Percentiles rank a stretch among this genome's conserved stretches.
Evolutionary conservation across 495 filamentous ascomycete species (phyloP).

Genomic region (Aspergillus bertholletiae): DNA sequence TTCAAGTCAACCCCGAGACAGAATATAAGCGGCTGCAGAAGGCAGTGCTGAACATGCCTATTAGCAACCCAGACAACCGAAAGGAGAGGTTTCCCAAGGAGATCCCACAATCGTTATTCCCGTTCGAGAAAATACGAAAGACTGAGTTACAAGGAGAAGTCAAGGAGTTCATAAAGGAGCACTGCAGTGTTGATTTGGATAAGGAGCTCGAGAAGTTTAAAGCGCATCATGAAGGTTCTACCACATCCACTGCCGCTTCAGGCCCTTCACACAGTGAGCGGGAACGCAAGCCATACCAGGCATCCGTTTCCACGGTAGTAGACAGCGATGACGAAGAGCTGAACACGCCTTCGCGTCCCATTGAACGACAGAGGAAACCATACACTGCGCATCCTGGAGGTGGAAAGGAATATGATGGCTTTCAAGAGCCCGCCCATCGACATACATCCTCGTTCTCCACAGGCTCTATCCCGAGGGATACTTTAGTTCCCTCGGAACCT

Average conservation of each 20-base stretch:
- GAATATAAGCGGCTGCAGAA: constrained; percentile 74
- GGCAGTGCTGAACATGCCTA: constrained; percentile 69
- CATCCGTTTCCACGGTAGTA: constrained; percentile 33
- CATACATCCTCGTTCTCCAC: constrained; percentile 29
- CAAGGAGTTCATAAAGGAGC: constrained; percentile 42
- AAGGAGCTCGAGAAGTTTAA: constrained; percentile 35
- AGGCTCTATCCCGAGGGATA: constrained; percentile 21
- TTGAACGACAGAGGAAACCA: constrained; percentile 62
- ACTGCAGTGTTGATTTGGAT: constrained; percentile 46
- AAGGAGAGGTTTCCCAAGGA: constrained; percentile 78
- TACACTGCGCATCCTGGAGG: constrained; percentile 54
- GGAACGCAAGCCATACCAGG: constrained; percentile 47
- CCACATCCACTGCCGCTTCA: constrained; percentile 17
- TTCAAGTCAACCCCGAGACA: constrained; percentile 72
- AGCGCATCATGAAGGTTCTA: constrained; percentile 14
- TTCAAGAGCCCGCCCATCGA: constrained; percentile 12
- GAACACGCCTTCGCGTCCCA: constrained; percentile 38
- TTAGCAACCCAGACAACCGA: constrained; percentile 67
- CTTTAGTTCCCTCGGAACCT: constrained; percentile 5
- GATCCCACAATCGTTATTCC: constrained; percentile 52
- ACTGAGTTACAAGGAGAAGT: constrained; percentile 32
- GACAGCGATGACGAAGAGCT: constrained; percentile 47
- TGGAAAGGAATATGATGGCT: constrained; percentile 52
- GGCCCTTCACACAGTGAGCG: constrained; percentile 42
- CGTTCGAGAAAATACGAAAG: neutral